Evolutionary conservation across 768 basidiomycete species (phyloP), one percentile per base, ranked within the genome.

Genomic region (Boletus rufocinnamomeus): DNA sequence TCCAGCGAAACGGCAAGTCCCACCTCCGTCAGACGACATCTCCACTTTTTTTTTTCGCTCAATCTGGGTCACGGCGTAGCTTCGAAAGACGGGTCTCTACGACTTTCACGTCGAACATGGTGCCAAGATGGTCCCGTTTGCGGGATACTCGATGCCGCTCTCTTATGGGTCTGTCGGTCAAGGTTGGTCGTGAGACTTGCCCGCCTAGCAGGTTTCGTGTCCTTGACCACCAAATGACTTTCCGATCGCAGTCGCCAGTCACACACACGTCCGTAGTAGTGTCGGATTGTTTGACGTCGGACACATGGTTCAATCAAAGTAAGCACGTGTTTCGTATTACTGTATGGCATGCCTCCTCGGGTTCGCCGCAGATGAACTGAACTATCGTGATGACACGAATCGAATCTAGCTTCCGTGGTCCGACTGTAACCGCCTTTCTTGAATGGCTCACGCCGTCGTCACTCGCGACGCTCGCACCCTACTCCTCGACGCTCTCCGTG

Each of bases 221-320:
- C 46, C 57, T 53, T 69, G 57, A 52, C 55, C 57, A 48, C 54
- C 52, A 7, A 54, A 38, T 52, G 17, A 43, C 46, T 38, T 40
- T 48, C 27, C 41, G 41, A 40, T 32, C 43, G 35, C 71, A 97
- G 95, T 93, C 53, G 86, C 88, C 10, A 94, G 92, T 65, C 96
- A 99, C 74, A 84, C 88, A 46, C 89, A 98, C 67, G 91, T 95
- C 51, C 86, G 97, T 43, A 83, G 77, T 14, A 82, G 81, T 37
- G 91, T 84, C 1, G 95, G 95, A 1, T 79, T 99, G 34, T 99
- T 99, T 71, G 97, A 99, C 69, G 97, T 99, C 28, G 93, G 93
- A 23, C 97, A 99, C 74, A 99, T 99, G 96, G 91, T 98, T 17
- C 96, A 98, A 72, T 85, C 86, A 35, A 89, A 85, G 93, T 94